phyloP scores from a whole-genome alignment of 176 grass and related monocot species.

The Triticum urartu region DNA sequence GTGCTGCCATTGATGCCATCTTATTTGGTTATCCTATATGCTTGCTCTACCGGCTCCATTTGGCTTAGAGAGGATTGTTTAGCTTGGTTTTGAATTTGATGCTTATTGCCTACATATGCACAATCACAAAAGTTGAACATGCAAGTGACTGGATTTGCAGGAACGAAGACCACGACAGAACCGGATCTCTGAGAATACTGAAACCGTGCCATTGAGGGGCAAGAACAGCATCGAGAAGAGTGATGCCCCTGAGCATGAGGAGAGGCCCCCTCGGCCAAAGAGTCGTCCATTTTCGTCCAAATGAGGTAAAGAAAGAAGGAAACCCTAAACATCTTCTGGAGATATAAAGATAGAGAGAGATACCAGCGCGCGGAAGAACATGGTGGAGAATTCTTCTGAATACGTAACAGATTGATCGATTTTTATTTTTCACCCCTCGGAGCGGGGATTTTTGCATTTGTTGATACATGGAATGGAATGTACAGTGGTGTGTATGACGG shows the following conservation, averaged over 20 bases:
- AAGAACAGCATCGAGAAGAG: conserved; percentile 74
- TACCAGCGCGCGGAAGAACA: neutral
- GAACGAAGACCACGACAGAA: conserved; percentile 73
- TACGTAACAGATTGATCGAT: conserved; percentile 23
- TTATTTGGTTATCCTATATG: neutral
- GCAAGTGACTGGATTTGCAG: conserved; percentile 45
- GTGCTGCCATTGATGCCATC: neutral
- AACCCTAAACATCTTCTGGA: conserved; percentile 21
- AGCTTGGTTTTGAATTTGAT: neutral
- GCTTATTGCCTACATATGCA: neutral
- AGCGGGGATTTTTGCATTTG: conserved; percentile 11
- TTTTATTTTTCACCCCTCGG: conserved; percentile 30
- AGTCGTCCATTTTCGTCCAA: conserved; percentile 44
- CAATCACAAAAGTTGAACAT: neutral
- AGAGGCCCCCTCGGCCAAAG: conserved; percentile 43
- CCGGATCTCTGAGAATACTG: conserved; percentile 41
- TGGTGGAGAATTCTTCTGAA: conserved; percentile 11
- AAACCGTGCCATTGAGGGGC: conserved; percentile 66
- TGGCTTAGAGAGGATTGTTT: neutral
- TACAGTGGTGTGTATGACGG: conserved; percentile 44
- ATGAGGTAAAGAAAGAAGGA: conserved; percentile 30
- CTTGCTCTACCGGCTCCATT: neutral
- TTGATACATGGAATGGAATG: conserved; percentile 61
- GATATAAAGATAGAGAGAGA: conserved; percentile 17
- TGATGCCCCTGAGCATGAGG: conserved; percentile 71